A percentile compares a stretch with the other conserved stretches of the same genome.
Evolutionary conservation across 2,329 filamentous ascomycete genomes (phyloP).

Genomic region (Phyllosticta citriasiana): DNA sequence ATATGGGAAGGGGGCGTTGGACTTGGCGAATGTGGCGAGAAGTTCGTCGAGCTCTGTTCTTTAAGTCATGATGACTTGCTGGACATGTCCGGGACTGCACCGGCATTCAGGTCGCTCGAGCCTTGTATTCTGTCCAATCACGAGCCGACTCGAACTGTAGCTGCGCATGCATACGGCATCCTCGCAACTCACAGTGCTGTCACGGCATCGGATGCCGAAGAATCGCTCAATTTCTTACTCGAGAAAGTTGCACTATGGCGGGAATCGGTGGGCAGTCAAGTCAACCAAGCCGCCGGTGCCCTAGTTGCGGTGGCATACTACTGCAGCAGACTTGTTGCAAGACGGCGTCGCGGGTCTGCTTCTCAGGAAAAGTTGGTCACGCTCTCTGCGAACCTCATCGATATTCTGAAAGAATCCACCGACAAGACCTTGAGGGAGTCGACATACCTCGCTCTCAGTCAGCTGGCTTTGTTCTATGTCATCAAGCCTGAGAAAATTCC

Average conservation of each 20-base stretch:
- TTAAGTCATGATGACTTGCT: slow-evolving; percentile 41
- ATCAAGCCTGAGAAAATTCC: slow-evolving; percentile 32
- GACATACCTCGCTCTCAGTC: slow-evolving; percentile 47
- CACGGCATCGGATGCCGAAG: slow-evolving; percentile 31
- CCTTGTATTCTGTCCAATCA: slow-evolving; percentile 61
- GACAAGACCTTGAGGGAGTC: slow-evolving; percentile 50
- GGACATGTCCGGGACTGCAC: slow-evolving; percentile 20
- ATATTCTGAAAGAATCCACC: slow-evolving; percentile 43
- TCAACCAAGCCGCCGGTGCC: slow-evolving; percentile 51
- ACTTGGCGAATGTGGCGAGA: slow-evolving; percentile 35
- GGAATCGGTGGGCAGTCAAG: slow-evolving; percentile 48
- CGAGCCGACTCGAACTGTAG: slow-evolving; percentile 53
- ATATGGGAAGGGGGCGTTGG: slow-evolving; percentile 29
- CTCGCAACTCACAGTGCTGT: slow-evolving; percentile 54
- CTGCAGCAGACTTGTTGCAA: slow-evolving; percentile 47
- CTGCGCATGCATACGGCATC: slow-evolving; percentile 65
- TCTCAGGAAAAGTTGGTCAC: slow-evolving; percentile 28
- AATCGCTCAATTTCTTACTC: slow-evolving; percentile 38
- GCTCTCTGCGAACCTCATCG: slow-evolving; percentile 36
- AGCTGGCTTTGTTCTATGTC: slow-evolving; percentile 50
- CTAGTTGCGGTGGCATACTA: slow-evolving; percentile 50
- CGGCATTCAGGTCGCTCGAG: slow-evolving; percentile 41
- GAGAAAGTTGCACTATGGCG: slow-evolving; percentile 43
- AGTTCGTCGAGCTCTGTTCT: slow-evolving; percentile 46
- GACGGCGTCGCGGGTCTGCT: slow-evolving; percentile 24